Evolutionary conservation across 1,284 basidiomycete species (phyloP), one percentile per base, ranked within the genome.

Genomic region (Ganoderma resinaceum): DNA sequence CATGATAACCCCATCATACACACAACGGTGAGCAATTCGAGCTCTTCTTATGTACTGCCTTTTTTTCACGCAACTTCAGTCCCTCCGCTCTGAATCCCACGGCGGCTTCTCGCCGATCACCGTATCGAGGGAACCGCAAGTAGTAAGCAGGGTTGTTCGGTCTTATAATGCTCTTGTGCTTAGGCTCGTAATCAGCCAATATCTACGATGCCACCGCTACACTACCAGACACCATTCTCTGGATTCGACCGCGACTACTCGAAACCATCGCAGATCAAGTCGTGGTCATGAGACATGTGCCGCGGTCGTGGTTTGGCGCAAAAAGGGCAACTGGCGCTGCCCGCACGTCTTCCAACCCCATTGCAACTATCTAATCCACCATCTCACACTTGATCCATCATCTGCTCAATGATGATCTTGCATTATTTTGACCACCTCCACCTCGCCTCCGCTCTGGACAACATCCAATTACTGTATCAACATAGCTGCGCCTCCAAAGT

Each of bases 1-100:
- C 62, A 71, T 18, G 53, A 46, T 63, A 70, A 65, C 49, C 68
- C 68, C 20, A 42, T 61, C n/a, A 66, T 65, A 26, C 46, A 52
- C 64, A 67, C 72, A 4, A 65, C 68, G 46, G 72, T 73, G 53
- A 63, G 71, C 53, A 9, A 43, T 38, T 29, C 59, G 29, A 33
- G 33, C 11, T 38, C 31, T n/a, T 31, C 16, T 9, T 12, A 26
- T 31, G 20, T 11, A 9, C 18, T 16, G 5, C 63, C n/a, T 1
- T 57, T 31, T 57, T 53, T 64, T 4, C 43, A 11, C 43, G 35
- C 23, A n/a, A 26, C 4, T 8, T 3, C 18, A 61, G 57, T 63
- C 49, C n/a, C 43, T 58, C 43, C 58, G 37, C 8, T 67, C 67
- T n/a, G 64, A 66, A 40, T 68, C 67, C 11, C 55, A 69, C 23